Base-by-base conservation (phyloP, 1,284 basidiomycete species). In the Trichosporon ovoides region DNA sequence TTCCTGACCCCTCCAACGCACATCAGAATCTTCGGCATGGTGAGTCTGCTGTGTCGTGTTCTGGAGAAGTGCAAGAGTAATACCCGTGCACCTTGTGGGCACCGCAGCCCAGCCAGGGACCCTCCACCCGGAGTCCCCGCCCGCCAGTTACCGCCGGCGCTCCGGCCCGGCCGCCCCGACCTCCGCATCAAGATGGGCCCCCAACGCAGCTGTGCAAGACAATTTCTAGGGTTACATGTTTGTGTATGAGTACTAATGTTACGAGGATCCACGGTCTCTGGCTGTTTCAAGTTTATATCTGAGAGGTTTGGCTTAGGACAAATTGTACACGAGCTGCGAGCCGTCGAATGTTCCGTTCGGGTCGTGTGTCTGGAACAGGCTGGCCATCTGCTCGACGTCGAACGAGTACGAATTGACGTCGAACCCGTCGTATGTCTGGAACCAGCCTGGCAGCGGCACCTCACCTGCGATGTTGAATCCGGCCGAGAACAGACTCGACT, bases 11-110 rank as follows among this genome's bases (percentile, higher is more conserved):
- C 37, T 14, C 2, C 14, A 11, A 52, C 68, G 59, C 52, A 70
- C 68, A 68, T 48, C 11, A 70, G 62, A 33, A 70, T 62, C 56
- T 69, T 69, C 40, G 66, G 61, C 63, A 67, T 67, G 36, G 37
- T 40, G 24, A 13, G 24, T n/a, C 6, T 31, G 24, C 43, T 22
- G 5, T 48, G 43, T 48, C 43, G 43, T 7, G 24, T 22, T 24
- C 24, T 11, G 43, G 19, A 24, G n/a, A 22, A 24, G 43, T 22
- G 43, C 22, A 48, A 48, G 22, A 48, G 24, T 16, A 9, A 31
- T 31, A 22, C 24, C 14, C 16, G 22, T 6, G n/a, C 28, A 16
- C 28, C 24, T 22, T 48, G 43, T 22, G 43, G 22, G 28, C 24
- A 22, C 24, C 10, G 19, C 10, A 4, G 18, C 7, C 38, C 38